Base-by-base conservation (phyloP, 495 filamentous ascomycete species). In the Tuber melanosporum region DNA sequence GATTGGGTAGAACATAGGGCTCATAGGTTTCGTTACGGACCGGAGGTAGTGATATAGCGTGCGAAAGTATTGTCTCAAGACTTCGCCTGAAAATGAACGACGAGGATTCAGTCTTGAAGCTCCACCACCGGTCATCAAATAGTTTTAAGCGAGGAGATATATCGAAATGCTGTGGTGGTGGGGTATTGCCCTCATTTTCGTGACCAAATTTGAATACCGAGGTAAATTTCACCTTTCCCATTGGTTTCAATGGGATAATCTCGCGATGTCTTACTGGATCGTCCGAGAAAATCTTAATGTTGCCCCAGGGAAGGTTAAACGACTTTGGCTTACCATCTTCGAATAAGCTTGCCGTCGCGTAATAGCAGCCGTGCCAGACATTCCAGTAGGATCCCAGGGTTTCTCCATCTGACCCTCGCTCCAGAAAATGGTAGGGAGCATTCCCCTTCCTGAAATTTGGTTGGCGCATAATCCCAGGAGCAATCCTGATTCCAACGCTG, bases 311-410 rank as follows among this genome's bases (percentile, higher is more conserved):
- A 3, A 62, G n/a, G n/a, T n/a, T 32, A 62, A 62, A 62, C n/a
- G n/a, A 4, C 52, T 62, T 62, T 8, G 52, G 52, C 14, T 62
- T 12, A 9, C 52, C 52, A 62, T 62, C 52, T 62, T 62, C 12
- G n/a, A 62, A 62, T 32, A 62, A 62, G 52, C 52, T 62, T 32
- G 52, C 52, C 52, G n/a, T 32, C 52, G n/a, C 52, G n/a, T 62
- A 62, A 32, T 62, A 62, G 32, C 12, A 5, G n/a, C 52, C 52
- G 3, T n/a, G n/a, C n/a, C 3, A 3, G 22, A 62, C 3, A n/a
- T 62, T 62, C 52, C 52, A 62, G 9, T 32, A 10, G n/a, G n/a
- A 62, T 12, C 7, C n/a, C n/a, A n/a, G n/a, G 3, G 52, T 10
- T 57, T 57, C n/a, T 26, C n/a, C n/a, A 5, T 32, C 52, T 32